Evolutionary conservation across 164 flowering plant genomes (phyloP), one percentile per base, ranked within the genome.

Genomic region (Nymphaea thermarum): DNA sequence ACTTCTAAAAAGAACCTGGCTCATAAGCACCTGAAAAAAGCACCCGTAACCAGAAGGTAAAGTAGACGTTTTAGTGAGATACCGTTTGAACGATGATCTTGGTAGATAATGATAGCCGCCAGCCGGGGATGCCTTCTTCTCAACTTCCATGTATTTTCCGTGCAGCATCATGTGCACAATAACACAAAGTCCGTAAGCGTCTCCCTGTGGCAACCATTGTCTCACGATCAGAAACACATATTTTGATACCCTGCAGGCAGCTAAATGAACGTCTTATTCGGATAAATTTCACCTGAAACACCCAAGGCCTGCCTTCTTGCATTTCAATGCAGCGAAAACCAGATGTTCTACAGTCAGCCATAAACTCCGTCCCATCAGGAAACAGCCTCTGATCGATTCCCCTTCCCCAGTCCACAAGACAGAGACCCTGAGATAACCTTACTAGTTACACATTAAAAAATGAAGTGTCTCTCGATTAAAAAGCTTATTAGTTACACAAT

Each of bases 331-430:
- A 92, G 44, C 96, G 86, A 68, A 88, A 95, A 67, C 98, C 87
- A 66, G 98, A 92, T 68, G 99, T 95, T 43, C 96, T 78, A 70
- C 93, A 78, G 71, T 92, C 98, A 66, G 91, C 99, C 62, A 60
- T 71, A 66, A 90, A 95, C 70, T 80, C 79, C 51, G 76, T 80
- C 25, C 76, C 76, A 43, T 82, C 84, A 43, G 91, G 90, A 75
- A 90, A 92, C 55, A 90, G 90, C 61, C 71, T 80, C 51, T 83
- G 73, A 70, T 95, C 97, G 74, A 95, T 89, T 68, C 96, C 97
- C 69, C 86, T 88, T 25, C 99, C 99, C 98, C 98, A 95, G 78
- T 95, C 99, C 60, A 92, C 90, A 64, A 95, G 94, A 81, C 97
- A 92, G 72, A 92, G 98, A 60, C 99, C 99, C 99, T 95, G 84